Evolutionary conservation across 2,329 filamentous ascomycete genomes (phyloP), one percentile per base, ranked within the genome.

Genomic region (Helotiales sp.): DNA sequence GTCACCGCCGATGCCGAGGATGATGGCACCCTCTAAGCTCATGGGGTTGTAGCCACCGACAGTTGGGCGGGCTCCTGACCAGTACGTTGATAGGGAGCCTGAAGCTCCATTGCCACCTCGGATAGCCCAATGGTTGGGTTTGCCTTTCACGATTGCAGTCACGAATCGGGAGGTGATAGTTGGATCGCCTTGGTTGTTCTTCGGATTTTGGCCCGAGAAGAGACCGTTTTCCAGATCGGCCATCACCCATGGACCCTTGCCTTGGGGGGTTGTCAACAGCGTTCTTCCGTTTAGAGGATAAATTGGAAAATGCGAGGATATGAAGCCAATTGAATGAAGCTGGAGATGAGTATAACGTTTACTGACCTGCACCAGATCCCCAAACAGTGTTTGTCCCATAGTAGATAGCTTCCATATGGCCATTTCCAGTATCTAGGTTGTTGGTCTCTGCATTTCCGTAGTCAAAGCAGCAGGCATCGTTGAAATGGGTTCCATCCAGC

Each of bases 1-100:
- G 71, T 90, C 88, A 7, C 88, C 88, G n/a, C 88, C 88, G 63
- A 90, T 89, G n/a, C 88, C 88, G n/a, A 90, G 85, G 66, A 90
- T 83, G 52, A 91, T 88, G 64, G 87, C 84, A 13, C 88, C 88
- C 73, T 91, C 87, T 70, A 90, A 89, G 70, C 73, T 80, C 88
- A 90, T 91, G 0, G 84, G 82, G 63, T 75, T 75, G 0, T 90
- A 90, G 10, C 86, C 87, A 15, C 74, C 69, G 1, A 65, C 78
- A 6, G 64, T 80, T 3, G 88, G 88, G 3, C 88, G 85, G 1
- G 72, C 78, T 5, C 88, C 88, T 67, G 77, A 84, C 74, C 86
- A 91, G 77, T 83, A 89, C 0, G 87, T 90, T 2, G 84, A 83
- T 17, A 90, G 74, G 3, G 78, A 75, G 17, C 85, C 86, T 0